phyloP scores from a whole-genome alignment of 2,329 filamentous ascomycete genomes.

The Periglandula ipomoeae region DNA sequence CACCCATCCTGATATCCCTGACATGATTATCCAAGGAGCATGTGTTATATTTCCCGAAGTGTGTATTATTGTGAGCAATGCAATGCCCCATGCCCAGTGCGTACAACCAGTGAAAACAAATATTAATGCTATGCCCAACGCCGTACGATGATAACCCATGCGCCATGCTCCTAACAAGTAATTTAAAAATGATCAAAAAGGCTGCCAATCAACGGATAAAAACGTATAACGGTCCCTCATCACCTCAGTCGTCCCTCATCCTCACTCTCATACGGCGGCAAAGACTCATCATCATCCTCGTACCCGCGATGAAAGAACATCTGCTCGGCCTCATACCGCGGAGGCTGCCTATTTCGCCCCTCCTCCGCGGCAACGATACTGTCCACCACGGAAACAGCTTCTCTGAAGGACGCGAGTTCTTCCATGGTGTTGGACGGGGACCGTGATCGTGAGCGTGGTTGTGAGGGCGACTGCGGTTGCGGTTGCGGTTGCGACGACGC shows the following conservation, averaged over 20 bases:
- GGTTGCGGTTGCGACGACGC: conserved; percentile 4
- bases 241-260: background rate
- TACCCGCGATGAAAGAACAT: background rate
- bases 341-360: conserved; percentile 13
- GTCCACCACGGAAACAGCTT: conserved; percentile 35
- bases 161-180: no score
- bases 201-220: no score
- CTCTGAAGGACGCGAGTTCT: conserved; percentile 38
- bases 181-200: no score
- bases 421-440: conserved; percentile 24
- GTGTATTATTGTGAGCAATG: no score
- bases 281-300: conserved; percentile 11
- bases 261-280: conserved; percentile 19
- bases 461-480: no score
- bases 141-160: no score
- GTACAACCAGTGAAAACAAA: no score
- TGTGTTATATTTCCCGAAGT: no score
- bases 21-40: no score
- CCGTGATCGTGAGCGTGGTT: background rate
- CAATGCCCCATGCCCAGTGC: no score
- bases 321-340: background rate
- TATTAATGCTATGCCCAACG: no score
- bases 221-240: background rate
- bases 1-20: no score
- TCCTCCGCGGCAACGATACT: conserved; percentile 37